Percentiles rank a stretch among this genome's conserved stretches.
Evolutionary conservation across 108 stramenopile species (phyloP).

Genomic region (Hondaea fermentalgiana): DNA sequence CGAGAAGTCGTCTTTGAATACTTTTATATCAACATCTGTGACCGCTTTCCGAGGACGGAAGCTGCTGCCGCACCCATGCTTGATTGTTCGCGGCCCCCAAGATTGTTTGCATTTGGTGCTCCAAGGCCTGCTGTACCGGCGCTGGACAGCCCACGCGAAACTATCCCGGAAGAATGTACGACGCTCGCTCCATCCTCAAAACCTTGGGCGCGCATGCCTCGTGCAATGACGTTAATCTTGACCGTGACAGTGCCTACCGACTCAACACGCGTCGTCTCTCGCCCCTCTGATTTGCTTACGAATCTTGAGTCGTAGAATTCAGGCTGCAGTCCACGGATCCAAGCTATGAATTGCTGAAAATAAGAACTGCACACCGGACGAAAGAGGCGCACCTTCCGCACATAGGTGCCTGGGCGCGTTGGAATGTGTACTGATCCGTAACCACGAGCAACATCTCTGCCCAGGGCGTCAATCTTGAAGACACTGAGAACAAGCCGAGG

Average conservation of each 20-base stretch:
- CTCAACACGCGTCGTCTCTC: constrained; percentile 51
- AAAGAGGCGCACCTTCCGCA: constrained; percentile 49
- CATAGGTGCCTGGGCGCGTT: constrained; percentile 49
- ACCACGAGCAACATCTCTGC: constrained; percentile 63
- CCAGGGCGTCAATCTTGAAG: constrained; percentile 65
- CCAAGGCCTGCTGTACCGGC: too few relatives aligned
- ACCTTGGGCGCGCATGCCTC: constrained; percentile 50
- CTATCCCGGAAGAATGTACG: background rate
- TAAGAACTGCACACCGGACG: constrained; percentile 48
- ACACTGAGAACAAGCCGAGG: constrained; percentile 65
- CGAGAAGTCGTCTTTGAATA: too few relatives aligned
- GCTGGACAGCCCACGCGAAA: too few relatives aligned
- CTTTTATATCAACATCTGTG: too few relatives aligned
- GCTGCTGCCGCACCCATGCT: too few relatives aligned
- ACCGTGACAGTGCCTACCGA: constrained; percentile 43
- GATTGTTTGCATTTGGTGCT: too few relatives aligned
- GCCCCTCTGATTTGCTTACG: constrained; percentile 22
- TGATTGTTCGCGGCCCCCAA: too few relatives aligned
- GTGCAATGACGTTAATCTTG: constrained; percentile 42
- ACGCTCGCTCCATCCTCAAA: constrained; percentile 20
- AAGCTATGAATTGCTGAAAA: constrained; percentile 47
- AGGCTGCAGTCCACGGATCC: constrained; percentile 58
- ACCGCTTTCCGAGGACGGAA: too few relatives aligned
- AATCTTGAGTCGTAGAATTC: constrained; percentile 59
- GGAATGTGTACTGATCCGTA: constrained; percentile 67